Evolutionary conservation across 2,329 filamentous ascomycete species (phyloP).

Genomic region (Metarhizium brunneum): DNA sequence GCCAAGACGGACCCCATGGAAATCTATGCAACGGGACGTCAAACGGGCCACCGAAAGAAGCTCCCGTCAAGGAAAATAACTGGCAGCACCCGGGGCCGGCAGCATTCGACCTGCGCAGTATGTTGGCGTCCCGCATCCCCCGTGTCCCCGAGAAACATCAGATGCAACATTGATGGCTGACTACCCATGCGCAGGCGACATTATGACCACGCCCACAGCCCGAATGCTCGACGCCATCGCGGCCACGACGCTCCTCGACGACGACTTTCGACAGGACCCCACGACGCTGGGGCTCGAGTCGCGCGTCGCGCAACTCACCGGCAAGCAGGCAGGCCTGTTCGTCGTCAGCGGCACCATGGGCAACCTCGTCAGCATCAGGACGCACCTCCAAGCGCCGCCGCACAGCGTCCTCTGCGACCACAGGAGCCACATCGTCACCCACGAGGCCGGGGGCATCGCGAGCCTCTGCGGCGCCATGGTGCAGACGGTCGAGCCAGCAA

Average conservation of each 20-base stretch:
- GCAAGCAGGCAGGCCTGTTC: not conserved
- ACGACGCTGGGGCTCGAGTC: not conserved
- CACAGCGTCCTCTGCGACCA: slow-evolving; percentile 37
- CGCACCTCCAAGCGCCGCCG: not conserved
- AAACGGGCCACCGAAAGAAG: no score
- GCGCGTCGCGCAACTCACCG: not conserved
- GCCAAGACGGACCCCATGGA: no score
- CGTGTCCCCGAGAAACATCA: no score
- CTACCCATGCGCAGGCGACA: not conserved
- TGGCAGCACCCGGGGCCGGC: no score
- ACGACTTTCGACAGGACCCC: not conserved
- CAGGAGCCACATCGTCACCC: slow-evolving; percentile 63
- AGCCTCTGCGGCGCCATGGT: slow-evolving; percentile 60
- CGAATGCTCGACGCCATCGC: not conserved
- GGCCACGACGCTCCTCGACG: not conserved
- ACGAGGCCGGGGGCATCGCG: slow-evolving; percentile 54
- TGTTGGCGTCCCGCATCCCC: no score
- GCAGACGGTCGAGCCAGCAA: slow-evolving; percentile 54
- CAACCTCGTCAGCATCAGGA: not conserved
- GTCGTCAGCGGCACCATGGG: not conserved
- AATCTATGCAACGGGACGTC: no score
- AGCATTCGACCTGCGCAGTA: no score
- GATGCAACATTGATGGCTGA: no score
- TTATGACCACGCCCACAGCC: not conserved
- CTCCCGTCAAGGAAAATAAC: no score